Evolutionary conservation across 257 asterid genomes (phyloP).

Genomic region (Galeopsis tetrahit): DNA sequence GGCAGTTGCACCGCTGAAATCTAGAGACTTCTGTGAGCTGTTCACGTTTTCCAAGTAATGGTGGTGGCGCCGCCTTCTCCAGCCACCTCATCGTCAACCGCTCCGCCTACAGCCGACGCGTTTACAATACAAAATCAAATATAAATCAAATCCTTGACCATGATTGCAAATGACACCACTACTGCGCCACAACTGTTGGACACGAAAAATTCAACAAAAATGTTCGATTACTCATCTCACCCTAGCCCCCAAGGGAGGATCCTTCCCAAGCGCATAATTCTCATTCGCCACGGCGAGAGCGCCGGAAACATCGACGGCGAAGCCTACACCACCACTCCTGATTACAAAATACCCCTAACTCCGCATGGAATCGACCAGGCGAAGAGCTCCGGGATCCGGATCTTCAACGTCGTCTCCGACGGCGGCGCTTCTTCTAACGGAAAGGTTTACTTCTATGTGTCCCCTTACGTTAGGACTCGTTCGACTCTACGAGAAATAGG

Average conservation of each 20-base stretch:
- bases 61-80: constrained; percentile 26
- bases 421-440: constrained; percentile 56
- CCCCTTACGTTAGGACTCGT: constrained; percentile 84
- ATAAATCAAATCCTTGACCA: constrained; percentile 14
- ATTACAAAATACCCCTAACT: constrained; percentile 77
- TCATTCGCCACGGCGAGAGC: constrained; percentile 94
- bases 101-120: constrained; percentile 6
- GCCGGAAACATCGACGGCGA: constrained; percentile 76
- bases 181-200: background rate
- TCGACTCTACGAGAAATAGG: constrained; percentile 87
- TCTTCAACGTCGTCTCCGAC: constrained; percentile 56
- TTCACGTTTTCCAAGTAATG: constrained; percentile 6
- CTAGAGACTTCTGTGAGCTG: constrained; percentile 1
- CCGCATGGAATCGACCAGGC: constrained; percentile 68
- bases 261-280: constrained; percentile 84
- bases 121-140: background rate
- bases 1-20: background rate
- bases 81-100: background rate
- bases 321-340: constrained; percentile 75
- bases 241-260: constrained; percentile 37
- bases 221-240: constrained; percentile 29
- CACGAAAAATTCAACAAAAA: background rate
- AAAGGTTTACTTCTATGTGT: constrained; percentile 82
- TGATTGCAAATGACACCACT: background rate
- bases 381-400: constrained; percentile 56